Conservation (phyloP, 2,329 filamentous ascomycete genomes). For the Plectosphaerella sp. region DNA sequence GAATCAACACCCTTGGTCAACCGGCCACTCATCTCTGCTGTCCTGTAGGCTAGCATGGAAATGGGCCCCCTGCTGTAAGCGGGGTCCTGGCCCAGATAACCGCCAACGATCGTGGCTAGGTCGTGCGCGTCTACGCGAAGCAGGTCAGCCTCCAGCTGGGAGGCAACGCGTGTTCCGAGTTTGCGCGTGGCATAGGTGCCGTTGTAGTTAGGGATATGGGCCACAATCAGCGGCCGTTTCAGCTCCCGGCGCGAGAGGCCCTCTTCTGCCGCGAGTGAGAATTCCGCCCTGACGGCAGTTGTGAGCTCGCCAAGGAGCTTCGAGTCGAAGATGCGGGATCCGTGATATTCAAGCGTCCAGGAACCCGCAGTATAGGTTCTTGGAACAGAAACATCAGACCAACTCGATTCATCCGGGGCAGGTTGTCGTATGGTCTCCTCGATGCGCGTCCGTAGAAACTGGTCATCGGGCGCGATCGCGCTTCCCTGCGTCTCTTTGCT, state of each 20-base stretch:
- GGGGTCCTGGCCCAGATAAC: constrained; percentile 63
- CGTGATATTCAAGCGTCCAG: neutral
- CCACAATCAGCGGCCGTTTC: constrained; percentile 26
- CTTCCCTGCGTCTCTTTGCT: neutral
- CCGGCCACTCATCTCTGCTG: constrained; percentile 51
- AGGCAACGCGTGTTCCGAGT: constrained; percentile 60
- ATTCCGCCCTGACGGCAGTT: constrained; percentile 24
- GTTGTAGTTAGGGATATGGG: constrained; percentile 28
- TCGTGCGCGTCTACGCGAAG: constrained; percentile 65
- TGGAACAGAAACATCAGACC: neutral
- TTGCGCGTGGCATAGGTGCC: constrained; percentile 14
- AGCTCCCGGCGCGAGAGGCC: constrained; percentile 14
- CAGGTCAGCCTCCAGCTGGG: constrained; percentile 59
- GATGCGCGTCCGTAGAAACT: neutral
- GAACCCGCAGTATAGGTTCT: neutral
- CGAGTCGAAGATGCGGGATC: constrained; percentile 6
- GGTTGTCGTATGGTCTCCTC: neutral
- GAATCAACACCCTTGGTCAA: constrained; percentile 44
- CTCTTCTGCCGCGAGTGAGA: constrained; percentile 17
- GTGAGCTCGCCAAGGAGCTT: constrained; percentile 20
- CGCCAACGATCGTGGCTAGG: constrained; percentile 63
- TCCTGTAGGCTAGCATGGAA: constrained; percentile 52
- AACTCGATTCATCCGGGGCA: neutral
- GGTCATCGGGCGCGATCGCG: neutral
- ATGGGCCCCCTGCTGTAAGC: constrained; percentile 41